phyloP scores from a whole-genome alignment of 208 protist genomes.

The Histomonas meleagridis region DNA sequence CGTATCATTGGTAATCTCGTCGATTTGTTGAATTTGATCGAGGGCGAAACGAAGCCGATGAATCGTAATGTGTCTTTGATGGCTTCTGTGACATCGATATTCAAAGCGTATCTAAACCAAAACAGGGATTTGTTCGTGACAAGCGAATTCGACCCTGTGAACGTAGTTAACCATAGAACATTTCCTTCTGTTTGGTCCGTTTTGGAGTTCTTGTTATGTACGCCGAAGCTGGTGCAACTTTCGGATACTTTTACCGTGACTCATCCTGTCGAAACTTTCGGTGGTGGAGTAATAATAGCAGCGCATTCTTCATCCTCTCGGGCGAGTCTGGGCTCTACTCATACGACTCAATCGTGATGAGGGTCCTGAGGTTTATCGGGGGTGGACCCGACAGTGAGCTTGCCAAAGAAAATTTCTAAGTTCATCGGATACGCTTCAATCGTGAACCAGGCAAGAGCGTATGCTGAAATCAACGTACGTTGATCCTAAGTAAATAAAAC shows the following conservation, averaged over 20 bases:
- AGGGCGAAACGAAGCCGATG: neutral
- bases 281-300: neutral
- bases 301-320: neutral
- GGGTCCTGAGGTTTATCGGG: too few relatives aligned
- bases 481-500: too few relatives aligned
- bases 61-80: neutral
- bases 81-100: neutral
- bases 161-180: neutral
- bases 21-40: neutral
- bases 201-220: neutral
- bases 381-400: too few relatives aligned
- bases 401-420: too few relatives aligned
- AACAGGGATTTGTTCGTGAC: neutral
- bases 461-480: too few relatives aligned
- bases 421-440: too few relatives aligned
- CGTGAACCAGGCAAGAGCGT: too few relatives aligned
- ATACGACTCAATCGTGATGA: too few relatives aligned
- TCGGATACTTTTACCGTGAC: neutral
- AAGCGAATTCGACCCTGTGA: neutral
- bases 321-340: too few relatives aligned
- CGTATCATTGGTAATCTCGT: neutral
- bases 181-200: neutral
- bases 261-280: neutral
- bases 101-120: neutral
- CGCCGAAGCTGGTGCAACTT: neutral